Evolutionary conservation across 2,329 filamentous ascomycete species (phyloP), one percentile per base, ranked within the genome.

Genomic region (Whalleya microplaca): DNA sequence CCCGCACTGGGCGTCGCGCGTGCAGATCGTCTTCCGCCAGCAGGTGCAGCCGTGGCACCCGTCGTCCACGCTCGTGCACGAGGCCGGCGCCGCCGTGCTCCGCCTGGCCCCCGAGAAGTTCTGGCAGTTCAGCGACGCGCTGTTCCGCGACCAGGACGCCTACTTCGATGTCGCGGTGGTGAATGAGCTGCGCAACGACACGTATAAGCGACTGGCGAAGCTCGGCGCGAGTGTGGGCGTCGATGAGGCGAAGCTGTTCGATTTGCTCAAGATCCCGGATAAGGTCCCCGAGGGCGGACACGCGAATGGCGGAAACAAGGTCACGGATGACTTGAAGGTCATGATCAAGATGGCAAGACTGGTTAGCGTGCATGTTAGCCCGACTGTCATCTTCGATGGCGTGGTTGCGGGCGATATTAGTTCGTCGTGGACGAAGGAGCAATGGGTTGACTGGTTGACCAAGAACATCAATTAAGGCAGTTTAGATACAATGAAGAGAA

Each of bases 31-130:
- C 69, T 91, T 97, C 80, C 89, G 93, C 48, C 93, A 94, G 72
- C 92, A 96, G 72, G 85, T 97, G 68, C 92, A 96, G 78, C 92
- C 92, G 14, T 96, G 94, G 94, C 93, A 98, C 76, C 94, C 94
- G 1, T 92, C 89, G 19, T 92, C 86, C 41, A 92, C 89, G 6
- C 81, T 92, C 10, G 80, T 84, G 53, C 91, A 94, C 78, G 94
- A 98, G 81, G 90, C 92, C 29, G 93, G 80, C 2, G 83, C 92
- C 29, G 94, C 92, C 2, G 91, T 97, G 1, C 81, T 94, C 65
- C 84, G 83, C 49, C 74, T 91, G 6, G 78, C 85, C 2, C 88
- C 90, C 0, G 78, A 81, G 18, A 86, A 85, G 64, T 98, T 96
- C 81, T 96, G 89, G 86, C 79, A 82, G 16, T 97, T 94, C 74